A percentile compares a stretch with the other conserved stretches of the same genome.
Conservation (phyloP, 768 basidiomycete genomes). For the Tulasnella sp. region DNA sequence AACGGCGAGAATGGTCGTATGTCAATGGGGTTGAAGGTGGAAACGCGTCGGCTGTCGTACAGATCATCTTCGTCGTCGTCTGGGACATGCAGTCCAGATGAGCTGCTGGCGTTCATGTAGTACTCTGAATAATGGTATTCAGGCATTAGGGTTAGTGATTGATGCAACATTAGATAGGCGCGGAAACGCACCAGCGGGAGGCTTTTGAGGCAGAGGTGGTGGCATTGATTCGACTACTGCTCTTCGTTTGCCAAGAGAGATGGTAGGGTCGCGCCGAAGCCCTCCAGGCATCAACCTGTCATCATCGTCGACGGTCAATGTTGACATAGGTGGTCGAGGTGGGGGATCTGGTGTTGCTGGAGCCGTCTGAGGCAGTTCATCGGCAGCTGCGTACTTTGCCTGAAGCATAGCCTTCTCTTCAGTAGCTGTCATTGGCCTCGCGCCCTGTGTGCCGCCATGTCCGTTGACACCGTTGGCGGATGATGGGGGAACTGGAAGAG, state of each 20-base stretch:
- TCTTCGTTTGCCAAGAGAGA: conserved; percentile 10
- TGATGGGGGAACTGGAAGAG: background rate
- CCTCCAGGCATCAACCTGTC: background rate
- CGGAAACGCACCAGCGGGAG: conserved; percentile 5
- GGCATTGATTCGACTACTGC: background rate
- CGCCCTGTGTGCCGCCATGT: too few species aligned
- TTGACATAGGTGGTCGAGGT: too few species aligned
- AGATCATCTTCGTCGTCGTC: background rate
- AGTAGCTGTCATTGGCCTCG: background rate
- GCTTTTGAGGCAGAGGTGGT: conserved; percentile 6
- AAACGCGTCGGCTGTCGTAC: too few species aligned
- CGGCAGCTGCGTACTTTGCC: conserved; percentile 7
- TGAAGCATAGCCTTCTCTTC: conserved; percentile 14
- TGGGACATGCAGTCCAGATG: too few species aligned
- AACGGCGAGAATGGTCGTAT: conserved; percentile 12
- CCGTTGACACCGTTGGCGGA: background rate
- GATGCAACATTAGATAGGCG: background rate
- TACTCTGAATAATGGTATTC: conserved; percentile 1
- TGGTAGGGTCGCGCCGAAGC: conserved; percentile 9
- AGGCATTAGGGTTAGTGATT: background rate
- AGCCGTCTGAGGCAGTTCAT: background rate
- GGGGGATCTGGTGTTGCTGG: background rate
- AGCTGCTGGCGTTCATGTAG: background rate
- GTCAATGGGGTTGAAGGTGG: conserved; percentile 1
- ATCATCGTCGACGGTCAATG: too few species aligned